Evolutionary conservation across 352 stramenopile species (phyloP), one percentile per base, ranked within the genome.

Genomic region (Pythium folliculosum): DNA sequence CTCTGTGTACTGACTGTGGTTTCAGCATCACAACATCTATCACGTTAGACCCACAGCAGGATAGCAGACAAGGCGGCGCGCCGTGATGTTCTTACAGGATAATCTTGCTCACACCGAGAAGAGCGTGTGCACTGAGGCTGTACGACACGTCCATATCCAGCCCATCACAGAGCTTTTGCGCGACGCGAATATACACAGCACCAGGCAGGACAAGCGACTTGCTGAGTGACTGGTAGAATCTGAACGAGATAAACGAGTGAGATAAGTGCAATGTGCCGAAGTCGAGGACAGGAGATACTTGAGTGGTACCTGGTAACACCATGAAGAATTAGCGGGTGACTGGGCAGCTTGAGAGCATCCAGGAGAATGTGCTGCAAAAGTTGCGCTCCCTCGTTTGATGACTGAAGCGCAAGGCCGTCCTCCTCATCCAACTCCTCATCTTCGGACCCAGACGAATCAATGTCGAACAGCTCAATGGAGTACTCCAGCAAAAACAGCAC

Each of bases 391-490:
- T 85, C 70, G 12, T 75, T 77, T 12, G 62, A 58, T 0, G 54
- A 63, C 35, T 64, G 51, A 6, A 48, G 21, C 12, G 27, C 45
- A 16, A 22, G 38, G 25, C 40, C 32, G 12, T 53, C 23, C 1
- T 53, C 52, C 16, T 23, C 67, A 40, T 55, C 50, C 1, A 83
- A 71, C 6, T 60, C 72, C 59, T 89, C 79, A 9, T 80, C 78
- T 22, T 86, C 78, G 13, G 80, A 89, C 60, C 85, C 84, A 1
- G 86, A 88, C n/a, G 82, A 91, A 64, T 91, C 78, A 57, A 86
- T 83, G 68, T 95, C 88, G 56, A 94, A 92, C 23, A 95, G 67
- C 65, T 95, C 88, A 51, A 94, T 80, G 65, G 84, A 83, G 54
- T 82, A 86, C 37, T 89, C 84, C 10, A 95, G 70, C 47, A 95